Percentiles rank a stretch among this genome's conserved stretches.
Conservation (phyloP, 2,329 filamentous ascomycete species). For the Bipolaris sorokiniana region DNA sequence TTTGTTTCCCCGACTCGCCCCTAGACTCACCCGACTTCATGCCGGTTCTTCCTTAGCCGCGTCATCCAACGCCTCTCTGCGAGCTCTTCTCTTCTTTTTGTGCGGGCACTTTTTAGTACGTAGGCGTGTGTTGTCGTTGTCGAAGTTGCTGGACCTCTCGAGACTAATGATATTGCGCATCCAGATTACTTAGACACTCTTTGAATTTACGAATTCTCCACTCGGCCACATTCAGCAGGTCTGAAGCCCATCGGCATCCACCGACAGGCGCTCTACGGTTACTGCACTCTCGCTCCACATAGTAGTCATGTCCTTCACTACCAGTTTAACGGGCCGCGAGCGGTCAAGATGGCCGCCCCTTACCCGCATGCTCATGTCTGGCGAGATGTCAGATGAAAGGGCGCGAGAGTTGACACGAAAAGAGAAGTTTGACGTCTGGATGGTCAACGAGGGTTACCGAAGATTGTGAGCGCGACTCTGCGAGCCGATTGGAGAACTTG, state of each 20-base stretch:
- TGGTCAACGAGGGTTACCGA: conserved; percentile 86
- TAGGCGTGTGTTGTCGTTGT: conserved; percentile 20
- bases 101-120: conserved; percentile 50
- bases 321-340: conserved; percentile 58
- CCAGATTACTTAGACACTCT: conserved; percentile 43
- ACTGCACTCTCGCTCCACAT: conserved; percentile 16
- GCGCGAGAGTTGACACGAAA: conserved; percentile 70
- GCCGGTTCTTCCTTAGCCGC: conserved; percentile 50
- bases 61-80: conserved; percentile 33
- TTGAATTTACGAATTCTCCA: conserved; percentile 27
- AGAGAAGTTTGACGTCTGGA: conserved; percentile 82
- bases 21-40: conserved; percentile 44
- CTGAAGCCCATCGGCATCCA: conserved; percentile 43
- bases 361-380: conserved; percentile 80
- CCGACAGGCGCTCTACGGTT: conserved; percentile 28
- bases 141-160: conserved; percentile 8
- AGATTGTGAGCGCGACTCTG: conserved; percentile 67
- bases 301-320: conserved; percentile 41
- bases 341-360: conserved; percentile 82
- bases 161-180: conserved; percentile 26
- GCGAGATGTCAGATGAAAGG: conserved; percentile 77
- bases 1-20: conserved; percentile 44
- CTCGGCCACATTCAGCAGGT: conserved; percentile 49
- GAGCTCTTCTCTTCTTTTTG: conserved; percentile 44
- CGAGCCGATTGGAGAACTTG: background rate